phyloP scores from a whole-genome alignment of 768 basidiomycete species.

The Russula lepida region DNA sequence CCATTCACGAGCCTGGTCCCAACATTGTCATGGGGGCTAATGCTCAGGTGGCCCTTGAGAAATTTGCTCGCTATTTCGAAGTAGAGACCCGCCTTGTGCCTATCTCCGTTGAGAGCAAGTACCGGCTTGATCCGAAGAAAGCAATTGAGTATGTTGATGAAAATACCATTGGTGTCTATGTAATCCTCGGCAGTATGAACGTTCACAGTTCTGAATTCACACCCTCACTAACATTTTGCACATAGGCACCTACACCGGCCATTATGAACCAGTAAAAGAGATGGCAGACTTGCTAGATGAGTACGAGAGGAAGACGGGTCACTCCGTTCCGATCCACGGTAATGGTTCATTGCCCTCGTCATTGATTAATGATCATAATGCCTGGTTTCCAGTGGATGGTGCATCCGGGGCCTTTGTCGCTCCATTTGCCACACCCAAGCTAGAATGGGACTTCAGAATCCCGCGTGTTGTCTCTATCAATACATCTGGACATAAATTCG shows the following conservation, averaged over 20 bases:
- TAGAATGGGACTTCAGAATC: constrained; percentile 52
- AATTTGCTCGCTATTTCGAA: constrained; percentile 61
- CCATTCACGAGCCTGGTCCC: constrained; percentile 57
- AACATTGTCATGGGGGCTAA: constrained; percentile 61
- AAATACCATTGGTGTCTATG: constrained; percentile 64
- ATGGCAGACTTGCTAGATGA: constrained; percentile 66
- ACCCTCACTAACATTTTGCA: background rate
- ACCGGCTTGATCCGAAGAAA: constrained; percentile 64
- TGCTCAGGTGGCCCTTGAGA: constrained; percentile 63
- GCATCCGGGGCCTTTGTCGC: constrained; percentile 58
- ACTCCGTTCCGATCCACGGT: constrained; percentile 38
- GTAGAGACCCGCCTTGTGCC: constrained; percentile 60
- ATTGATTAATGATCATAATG: background rate
- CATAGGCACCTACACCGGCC: constrained; percentile 41
- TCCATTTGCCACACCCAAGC: constrained; percentile 48
- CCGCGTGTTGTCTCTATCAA: constrained; percentile 54
- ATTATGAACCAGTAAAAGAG: constrained; percentile 74
- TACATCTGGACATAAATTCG: constrained; percentile 53
- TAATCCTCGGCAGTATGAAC: constrained; percentile 43
- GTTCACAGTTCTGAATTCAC: background rate
- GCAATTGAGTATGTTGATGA: constrained; percentile 61
- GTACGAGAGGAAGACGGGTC: constrained; percentile 42
- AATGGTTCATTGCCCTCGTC: background rate
- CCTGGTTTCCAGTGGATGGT: constrained; percentile 37
- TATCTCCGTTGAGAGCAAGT: constrained; percentile 57